Evolutionary conservation across 139 green algal genomes (phyloP).

Genomic region (Haematococcus lacustris): DNA sequence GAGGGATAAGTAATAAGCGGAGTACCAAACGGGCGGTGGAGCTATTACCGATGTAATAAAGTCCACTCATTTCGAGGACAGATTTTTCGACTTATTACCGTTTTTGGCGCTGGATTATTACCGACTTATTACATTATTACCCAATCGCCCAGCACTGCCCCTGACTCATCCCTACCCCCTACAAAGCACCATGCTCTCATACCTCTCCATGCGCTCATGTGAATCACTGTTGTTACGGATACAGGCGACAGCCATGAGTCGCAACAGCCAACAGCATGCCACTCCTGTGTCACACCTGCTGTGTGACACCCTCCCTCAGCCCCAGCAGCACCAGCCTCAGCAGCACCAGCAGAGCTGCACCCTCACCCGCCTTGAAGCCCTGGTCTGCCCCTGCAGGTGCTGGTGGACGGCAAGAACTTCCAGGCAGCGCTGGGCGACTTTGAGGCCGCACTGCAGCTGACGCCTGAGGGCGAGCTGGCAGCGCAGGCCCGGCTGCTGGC

Average conservation of each 20-base stretch:
- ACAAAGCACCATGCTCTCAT: too few relatives aligned
- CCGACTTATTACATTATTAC: too few relatives aligned
- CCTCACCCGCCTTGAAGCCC: not conserved
- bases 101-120: too few relatives aligned
- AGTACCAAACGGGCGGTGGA: too few relatives aligned
- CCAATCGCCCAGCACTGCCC: too few relatives aligned
- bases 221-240: not conserved
- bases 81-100: too few relatives aligned
- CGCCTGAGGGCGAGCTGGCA: constrained; percentile 9
- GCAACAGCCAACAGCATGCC: not conserved
- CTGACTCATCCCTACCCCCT: too few relatives aligned
- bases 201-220: too few relatives aligned
- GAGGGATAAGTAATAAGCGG: too few relatives aligned
- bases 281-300: not conserved
- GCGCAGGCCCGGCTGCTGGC: constrained; percentile 45
- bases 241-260: not conserved
- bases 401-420: constrained; percentile 81
- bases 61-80: too few relatives aligned
- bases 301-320: not conserved
- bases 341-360: not conserved
- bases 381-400: constrained; percentile 27
- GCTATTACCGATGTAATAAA: too few relatives aligned
- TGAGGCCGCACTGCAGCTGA: constrained; percentile 30
- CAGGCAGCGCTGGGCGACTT: constrained; percentile 58
- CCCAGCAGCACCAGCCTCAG: not conserved